phyloP scores from a whole-genome alignment of 2,329 filamentous ascomycete species.

The Daldinia sp. region DNA sequence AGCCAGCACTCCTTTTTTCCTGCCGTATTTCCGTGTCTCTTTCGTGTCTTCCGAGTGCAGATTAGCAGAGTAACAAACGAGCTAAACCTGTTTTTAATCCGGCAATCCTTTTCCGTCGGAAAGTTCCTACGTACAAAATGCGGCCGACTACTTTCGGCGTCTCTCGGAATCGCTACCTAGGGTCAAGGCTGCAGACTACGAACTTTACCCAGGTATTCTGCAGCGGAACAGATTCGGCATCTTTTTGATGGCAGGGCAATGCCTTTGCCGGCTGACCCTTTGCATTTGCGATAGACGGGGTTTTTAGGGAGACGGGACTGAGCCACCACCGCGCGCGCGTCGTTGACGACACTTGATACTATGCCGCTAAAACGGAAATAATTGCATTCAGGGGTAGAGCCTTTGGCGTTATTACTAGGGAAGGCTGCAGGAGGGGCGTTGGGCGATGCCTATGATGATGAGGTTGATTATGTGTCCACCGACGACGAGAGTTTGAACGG shows the following conservation, averaged over 20 bases:
- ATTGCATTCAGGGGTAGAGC: not conserved
- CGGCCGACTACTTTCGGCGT: constrained; percentile 11
- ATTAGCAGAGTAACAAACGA: constrained; percentile 7
- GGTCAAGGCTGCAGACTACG: not conserved
- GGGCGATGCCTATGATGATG: not conserved
- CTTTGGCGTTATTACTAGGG: constrained; percentile 14
- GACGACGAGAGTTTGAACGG: not conserved
- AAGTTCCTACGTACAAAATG: not conserved
- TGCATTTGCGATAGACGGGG: constrained; percentile 13
- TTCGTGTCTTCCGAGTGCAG: not conserved
- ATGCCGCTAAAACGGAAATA: not conserved
- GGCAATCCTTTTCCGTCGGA: constrained; percentile 6
- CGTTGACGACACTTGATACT: not conserved
- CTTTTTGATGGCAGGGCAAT: not conserved
- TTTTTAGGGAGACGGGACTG: not conserved
- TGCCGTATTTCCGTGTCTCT: constrained; percentile 18
- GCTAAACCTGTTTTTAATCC: not conserved
- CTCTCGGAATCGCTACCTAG: constrained; percentile 20
- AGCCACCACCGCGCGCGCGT: not conserved
- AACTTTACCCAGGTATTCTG: not conserved
- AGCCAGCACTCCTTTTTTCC: not conserved
- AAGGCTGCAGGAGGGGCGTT: not conserved
- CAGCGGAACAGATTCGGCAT: constrained; percentile 25
- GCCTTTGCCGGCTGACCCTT: constrained; percentile 18
- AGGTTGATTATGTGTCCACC: constrained; percentile 8